A percentile compares a stretch with the other conserved stretches of the same genome.
phyloP scores from a whole-genome alignment of 306 rosid species.

The Urtica urens region DNA sequence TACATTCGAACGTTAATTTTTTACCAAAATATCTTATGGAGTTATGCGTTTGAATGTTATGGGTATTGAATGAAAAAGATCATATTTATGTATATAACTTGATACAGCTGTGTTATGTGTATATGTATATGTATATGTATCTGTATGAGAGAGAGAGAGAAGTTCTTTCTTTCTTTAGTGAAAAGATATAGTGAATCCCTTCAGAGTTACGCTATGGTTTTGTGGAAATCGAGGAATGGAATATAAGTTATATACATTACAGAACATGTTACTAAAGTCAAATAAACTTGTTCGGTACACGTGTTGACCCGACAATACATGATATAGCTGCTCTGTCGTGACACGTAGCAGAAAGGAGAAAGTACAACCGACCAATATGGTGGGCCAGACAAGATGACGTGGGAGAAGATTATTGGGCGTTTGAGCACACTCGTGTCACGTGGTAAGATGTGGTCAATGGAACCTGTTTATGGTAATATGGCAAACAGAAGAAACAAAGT shows the following conservation, averaged over 20 bases:
- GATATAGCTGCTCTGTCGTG: slow-evolving; percentile 36
- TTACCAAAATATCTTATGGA: too few species aligned
- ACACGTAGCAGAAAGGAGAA: slow-evolving; percentile 23
- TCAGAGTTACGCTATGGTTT: not conserved
- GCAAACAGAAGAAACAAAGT: not conserved
- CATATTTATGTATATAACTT: not conserved
- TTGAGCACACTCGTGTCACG: not conserved
- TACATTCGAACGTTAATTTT: too few species aligned
- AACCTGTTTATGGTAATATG: not conserved
- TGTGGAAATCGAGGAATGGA: not conserved
- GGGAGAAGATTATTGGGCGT: not conserved
- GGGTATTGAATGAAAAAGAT: slow-evolving; percentile 6
- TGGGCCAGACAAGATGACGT: slow-evolving; percentile 2
- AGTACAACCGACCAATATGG: slow-evolving; percentile 5
- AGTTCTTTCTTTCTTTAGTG: not conserved
- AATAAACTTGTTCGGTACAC: slow-evolving; percentile 27
- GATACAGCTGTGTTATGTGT: too few species aligned
- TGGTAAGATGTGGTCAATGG: too few species aligned
- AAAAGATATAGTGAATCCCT: not conserved
- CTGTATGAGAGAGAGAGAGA: not conserved
- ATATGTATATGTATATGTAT: too few species aligned
- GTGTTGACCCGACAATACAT: slow-evolving; percentile 44
- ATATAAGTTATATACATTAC: not conserved
- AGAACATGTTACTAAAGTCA: not conserved
- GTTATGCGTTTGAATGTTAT: not conserved